These are phyloP conservation scores for Nemania diffusa DNA, from an alignment of 2,329 filamentous ascomycete genomes.

Conservation along the genomic window DNA sequence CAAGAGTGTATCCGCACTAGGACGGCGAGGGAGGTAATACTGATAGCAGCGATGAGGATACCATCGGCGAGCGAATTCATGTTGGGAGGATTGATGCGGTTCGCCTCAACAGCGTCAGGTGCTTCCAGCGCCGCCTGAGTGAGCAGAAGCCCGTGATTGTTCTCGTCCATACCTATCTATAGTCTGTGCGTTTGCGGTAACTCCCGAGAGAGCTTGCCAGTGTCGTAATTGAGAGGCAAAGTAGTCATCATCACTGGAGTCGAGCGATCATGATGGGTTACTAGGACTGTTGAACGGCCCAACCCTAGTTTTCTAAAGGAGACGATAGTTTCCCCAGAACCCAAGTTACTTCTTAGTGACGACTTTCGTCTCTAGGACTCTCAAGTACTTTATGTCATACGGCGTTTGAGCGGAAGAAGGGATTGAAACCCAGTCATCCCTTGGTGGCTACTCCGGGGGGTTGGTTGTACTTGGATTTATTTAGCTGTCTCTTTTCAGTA, in stretches of 20 bases:
- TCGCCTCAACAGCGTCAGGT: slow-evolving; percentile 14
- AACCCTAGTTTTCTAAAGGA: not conserved
- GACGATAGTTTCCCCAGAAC: not conserved
- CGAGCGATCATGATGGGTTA: not conserved
- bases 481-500: not conserved
- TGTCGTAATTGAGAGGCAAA: not conserved
- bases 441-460: not conserved
- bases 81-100: slow-evolving; percentile 19
- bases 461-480: too few relatives aligned
- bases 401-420: slow-evolving; percentile 16
- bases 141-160: slow-evolving; percentile 9
- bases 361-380: too few relatives aligned
- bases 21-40: slow-evolving; percentile 12
- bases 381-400: not conserved
- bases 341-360: not conserved
- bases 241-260: slow-evolving; percentile 11
- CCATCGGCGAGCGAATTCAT: slow-evolving; percentile 28
- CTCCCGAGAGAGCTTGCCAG: not conserved
- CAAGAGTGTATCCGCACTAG: slow-evolving; percentile 24
- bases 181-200: not conserved
- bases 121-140: slow-evolving; percentile 16
- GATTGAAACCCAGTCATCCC: slow-evolving; percentile 15
- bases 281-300: slow-evolving; percentile 8
- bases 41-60: slow-evolving; percentile 19
- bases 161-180: slow-evolving; percentile 20